Evolutionary conservation across 345 rosid genomes (phyloP), one percentile per base, ranked within the genome.

Genomic region (Rhodomyrtus tomentosa): DNA sequence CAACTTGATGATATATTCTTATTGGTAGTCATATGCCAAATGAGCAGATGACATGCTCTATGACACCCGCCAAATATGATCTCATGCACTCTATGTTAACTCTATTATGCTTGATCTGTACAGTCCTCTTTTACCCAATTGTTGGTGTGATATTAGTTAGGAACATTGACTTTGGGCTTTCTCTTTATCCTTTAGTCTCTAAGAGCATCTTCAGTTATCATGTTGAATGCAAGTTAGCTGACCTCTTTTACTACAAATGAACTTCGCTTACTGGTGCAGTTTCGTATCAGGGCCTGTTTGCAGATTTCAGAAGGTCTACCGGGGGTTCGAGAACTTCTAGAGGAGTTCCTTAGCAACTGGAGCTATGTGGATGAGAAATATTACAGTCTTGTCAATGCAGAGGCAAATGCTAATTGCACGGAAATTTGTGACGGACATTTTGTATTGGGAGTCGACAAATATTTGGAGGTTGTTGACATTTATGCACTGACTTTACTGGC

Each of bases 271-370:
- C 12, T 10, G 56, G 24, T 40, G 11, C 54, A 25, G 25, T 40
- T 87, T 42, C 53, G 58, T 82, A 85, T 81, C 79, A 95, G 98
- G 92, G 92, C 85, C 80, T 94, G 98, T 88, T 88, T 97, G 87
- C 96, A 95, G 88, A 91, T 94, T 88, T 92, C 95, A 58, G 93
- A 84, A 88, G 93, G 93, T 22, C 84, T 87, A 84, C 79, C 84
- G 22, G 96, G 91, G 55, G 92, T 89, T 81, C 82, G 84, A 86
- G 98, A 93, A 87, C 87, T 91, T 86, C 91, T 97, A 52, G 95
- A 95, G 88, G 98, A 92, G 52, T 95, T 93, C 88, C 94, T 95
- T 83, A 82, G 92, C 87, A 90, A 87, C 82, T 97, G 98, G 96
- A 91, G 87, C 76, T 88, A 88, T 86, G 86, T 85, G 82, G 96